Conservation (phyloP, 2,329 filamentous ascomycete species). For the Tricladium varicosporioides region DNA sequence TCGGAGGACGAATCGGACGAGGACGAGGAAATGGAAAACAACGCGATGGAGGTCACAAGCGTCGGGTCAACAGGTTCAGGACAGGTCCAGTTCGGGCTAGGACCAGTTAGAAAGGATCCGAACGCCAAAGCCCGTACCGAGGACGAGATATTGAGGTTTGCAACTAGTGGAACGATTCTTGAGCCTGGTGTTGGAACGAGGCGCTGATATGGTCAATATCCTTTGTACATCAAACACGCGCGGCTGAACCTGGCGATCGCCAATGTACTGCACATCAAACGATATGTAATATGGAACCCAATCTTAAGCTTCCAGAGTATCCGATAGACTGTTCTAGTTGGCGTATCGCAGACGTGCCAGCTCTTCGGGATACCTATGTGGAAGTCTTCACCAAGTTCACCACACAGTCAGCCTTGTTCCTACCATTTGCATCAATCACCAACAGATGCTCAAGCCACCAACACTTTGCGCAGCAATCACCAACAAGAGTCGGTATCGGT, state of each 20-base stretch:
- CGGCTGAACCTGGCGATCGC: no score
- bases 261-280: no score
- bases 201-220: neutral
- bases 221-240: neutral
- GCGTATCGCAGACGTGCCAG: neutral
- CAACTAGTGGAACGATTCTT: conserved; percentile 43
- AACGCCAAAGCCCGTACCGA: conserved; percentile 31
- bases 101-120: conserved; percentile 19
- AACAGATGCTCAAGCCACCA: neutral
- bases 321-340: neutral
- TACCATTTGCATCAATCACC: neutral
- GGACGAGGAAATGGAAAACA: conserved; percentile 53
- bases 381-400: neutral
- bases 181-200: neutral
- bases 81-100: conserved; percentile 19
- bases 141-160: conserved; percentile 47
- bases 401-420: neutral
- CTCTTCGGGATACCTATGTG: neutral
- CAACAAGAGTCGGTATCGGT: neutral
- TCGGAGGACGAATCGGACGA: conserved; percentile 54
- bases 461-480: neutral
- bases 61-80: conserved; percentile 12
- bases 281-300: no score
- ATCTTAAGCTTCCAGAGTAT: neutral
- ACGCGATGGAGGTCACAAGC: conserved; percentile 35